Percentiles rank a stretch among this genome's conserved stretches.
These are phyloP conservation scores for Pseudozyma sp. DNA, from an alignment of 1,284 basidiomycete genomes.

Conservation along the genomic window DNA sequence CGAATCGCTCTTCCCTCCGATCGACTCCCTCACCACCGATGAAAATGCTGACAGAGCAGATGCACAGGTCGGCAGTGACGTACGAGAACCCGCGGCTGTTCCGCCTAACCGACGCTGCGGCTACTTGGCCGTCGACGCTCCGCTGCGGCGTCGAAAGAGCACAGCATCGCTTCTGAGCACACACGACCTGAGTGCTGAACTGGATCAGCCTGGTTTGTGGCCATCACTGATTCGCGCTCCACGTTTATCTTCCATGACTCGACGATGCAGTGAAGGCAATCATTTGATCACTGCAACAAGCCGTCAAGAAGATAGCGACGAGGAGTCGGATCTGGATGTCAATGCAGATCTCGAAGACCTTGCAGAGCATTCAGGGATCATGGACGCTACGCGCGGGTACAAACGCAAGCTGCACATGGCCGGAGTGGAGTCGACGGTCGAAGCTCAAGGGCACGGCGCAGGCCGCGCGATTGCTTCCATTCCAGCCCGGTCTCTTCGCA, in stretches of 20 bases:
- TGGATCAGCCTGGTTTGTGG: conserved; percentile 45
- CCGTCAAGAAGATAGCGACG: conserved; percentile 16
- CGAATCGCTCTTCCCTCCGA: conserved; percentile 76
- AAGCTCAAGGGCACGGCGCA: not conserved
- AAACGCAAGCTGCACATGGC: conserved; percentile 39
- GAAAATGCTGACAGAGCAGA: conserved; percentile 5
- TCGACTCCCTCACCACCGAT: conserved; percentile 21
- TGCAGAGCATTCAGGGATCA: conserved; percentile 44
- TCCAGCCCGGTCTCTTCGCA: conserved; percentile 30
- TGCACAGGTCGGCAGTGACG: conserved; percentile 70
- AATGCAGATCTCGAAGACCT: conserved; percentile 36
- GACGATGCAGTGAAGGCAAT: conserved; percentile 8
- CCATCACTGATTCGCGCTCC: conserved; percentile 34
- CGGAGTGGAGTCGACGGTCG: not conserved
- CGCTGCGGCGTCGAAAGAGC: conserved; percentile 30
- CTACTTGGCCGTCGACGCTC: conserved; percentile 71
- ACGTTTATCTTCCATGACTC: conserved; percentile 27
- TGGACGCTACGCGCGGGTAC: conserved; percentile 34
- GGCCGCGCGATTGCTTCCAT: conserved; percentile 37
- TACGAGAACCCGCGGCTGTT: not conserved
- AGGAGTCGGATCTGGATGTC: conserved; percentile 54
- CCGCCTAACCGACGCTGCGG: conserved; percentile 12
- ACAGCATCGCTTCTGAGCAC: conserved; percentile 20
- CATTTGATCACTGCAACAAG: not conserved
- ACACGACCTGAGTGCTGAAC: conserved; percentile 12